Percentiles rank a stretch among this genome's conserved stretches.
phyloP scores from a whole-genome alignment of 768 basidiomycete genomes.

The Boletus pseudopeckii region DNA sequence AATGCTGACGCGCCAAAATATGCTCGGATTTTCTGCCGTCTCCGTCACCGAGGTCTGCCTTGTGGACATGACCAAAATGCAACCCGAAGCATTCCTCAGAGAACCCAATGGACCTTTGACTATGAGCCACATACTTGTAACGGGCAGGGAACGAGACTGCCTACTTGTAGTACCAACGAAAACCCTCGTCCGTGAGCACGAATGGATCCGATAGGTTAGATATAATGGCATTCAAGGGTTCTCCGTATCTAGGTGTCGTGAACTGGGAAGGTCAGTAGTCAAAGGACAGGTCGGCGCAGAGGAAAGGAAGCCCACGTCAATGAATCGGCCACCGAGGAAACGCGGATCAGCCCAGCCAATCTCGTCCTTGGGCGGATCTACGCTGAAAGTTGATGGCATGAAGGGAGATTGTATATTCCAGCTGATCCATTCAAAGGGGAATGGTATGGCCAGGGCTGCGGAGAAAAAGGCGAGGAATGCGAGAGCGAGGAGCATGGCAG shows the following conservation, averaged over 20 bases:
- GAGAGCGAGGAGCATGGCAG: constrained; percentile 15
- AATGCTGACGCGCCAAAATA: constrained; percentile 73
- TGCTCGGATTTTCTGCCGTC: constrained; percentile 65
- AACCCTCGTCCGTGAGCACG: constrained; percentile 70
- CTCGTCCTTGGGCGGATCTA: constrained; percentile 22
- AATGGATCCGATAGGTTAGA: constrained; percentile 76
- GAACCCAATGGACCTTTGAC: constrained; percentile 69
- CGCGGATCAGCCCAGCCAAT: constrained; percentile 66
- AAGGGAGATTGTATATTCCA: constrained; percentile 13
- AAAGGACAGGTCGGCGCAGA: not conserved
- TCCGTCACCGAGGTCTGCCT: constrained; percentile 83
- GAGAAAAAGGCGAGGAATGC: constrained; percentile 12
- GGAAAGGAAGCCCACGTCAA: constrained; percentile 58
- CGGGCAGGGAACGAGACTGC: not conserved
- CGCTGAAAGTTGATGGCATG: not conserved
- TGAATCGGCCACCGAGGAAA: constrained; percentile 62
- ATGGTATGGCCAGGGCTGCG: constrained; percentile 14
- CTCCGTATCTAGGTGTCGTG: constrained; percentile 62
- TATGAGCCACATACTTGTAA: not conserved
- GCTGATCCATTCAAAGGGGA: not conserved
- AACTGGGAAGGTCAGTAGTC: constrained; percentile 41
- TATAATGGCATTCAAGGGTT: constrained; percentile 83
- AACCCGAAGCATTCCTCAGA: constrained; percentile 80
- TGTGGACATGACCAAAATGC: constrained; percentile 70
- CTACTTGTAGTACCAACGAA: constrained; percentile 68